phyloP scores from a whole-genome alignment of 306 rosid species.

The Castanea crenata region DNA sequence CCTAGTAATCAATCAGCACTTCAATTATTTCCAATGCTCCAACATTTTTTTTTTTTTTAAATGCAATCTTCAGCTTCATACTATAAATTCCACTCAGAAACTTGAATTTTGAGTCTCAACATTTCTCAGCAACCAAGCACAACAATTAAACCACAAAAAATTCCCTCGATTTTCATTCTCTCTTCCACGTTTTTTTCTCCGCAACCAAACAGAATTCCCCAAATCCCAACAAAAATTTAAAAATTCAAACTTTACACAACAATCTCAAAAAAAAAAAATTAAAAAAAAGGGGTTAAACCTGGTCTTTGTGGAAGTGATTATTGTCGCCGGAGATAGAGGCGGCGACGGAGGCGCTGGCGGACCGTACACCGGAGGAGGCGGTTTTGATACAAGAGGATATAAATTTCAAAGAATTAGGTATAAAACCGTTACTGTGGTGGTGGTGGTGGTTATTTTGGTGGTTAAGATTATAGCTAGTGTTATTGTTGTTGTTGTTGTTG shows the following conservation, averaged over 20 bases:
- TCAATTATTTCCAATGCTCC: background rate
- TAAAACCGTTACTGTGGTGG: constrained; percentile 50
- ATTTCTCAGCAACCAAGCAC: constrained; percentile 1
- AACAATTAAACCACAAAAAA: background rate
- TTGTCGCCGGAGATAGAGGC: constrained; percentile 77
- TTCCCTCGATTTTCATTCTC: background rate
- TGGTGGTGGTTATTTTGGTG: no score
- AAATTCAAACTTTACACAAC: no score
- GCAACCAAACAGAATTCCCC: background rate
- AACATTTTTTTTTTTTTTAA: background rate
- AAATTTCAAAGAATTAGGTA: constrained; percentile 86
- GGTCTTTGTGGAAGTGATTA: constrained; percentile 58
- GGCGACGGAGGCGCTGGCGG: constrained; percentile 83
- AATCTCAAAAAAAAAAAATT: background rate
- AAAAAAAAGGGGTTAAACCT: constrained; percentile 37
- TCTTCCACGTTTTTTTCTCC: constrained; percentile 1
- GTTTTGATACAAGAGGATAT: constrained; percentile 87
- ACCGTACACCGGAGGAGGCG: constrained; percentile 87
- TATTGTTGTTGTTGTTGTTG: no score
- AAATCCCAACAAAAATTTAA: background rate
- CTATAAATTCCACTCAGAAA: background rate
- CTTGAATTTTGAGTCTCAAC: background rate
- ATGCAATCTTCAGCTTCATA: background rate
- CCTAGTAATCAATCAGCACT: background rate
- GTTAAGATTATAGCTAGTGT: no score